A percentile compares a stretch with the other conserved stretches of the same genome.
Evolutionary conservation across 257 asterid genomes (phyloP).

Genomic region (Lycium ferocissimum): DNA sequence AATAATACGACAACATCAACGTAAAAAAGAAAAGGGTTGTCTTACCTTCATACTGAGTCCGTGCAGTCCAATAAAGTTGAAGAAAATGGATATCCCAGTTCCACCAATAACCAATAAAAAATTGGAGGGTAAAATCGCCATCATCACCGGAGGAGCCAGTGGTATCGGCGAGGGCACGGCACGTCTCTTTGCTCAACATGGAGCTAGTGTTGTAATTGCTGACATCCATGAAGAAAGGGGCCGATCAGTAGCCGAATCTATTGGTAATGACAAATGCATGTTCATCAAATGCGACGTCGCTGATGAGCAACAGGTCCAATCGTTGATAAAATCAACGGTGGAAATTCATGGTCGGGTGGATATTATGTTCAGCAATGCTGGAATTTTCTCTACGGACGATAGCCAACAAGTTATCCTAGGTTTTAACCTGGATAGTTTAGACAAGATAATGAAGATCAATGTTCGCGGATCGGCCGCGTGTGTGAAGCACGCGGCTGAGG

Average conservation of each 20-base stretch:
- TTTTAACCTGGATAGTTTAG: constrained; percentile 14
- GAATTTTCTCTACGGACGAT: neutral
- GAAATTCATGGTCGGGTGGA: neutral
- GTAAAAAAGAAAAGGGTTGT: no score
- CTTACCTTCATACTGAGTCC: no score
- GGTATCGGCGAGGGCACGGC: constrained; percentile 45
- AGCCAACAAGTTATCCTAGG: neutral
- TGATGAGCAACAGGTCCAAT: constrained; percentile 31
- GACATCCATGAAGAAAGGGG: constrained; percentile 43
- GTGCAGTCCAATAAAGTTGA: neutral
- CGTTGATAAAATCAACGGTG: neutral
- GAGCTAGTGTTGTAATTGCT: constrained; percentile 34
- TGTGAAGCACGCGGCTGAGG: constrained; percentile 42
- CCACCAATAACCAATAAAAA: neutral
- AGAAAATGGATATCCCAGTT: neutral
- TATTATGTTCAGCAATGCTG: neutral
- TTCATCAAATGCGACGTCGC: constrained; percentile 29
- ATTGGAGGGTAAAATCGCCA: constrained; percentile 39
- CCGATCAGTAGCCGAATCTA: constrained; percentile 29
- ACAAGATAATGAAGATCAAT: constrained; percentile 32
- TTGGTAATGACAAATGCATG: constrained; percentile 18
- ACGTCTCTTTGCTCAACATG: constrained; percentile 32
- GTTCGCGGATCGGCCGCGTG: constrained; percentile 40
- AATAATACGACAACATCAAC: no score
- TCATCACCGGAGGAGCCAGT: constrained; percentile 45